Percentiles rank a stretch among this genome's conserved stretches.
These are phyloP conservation scores for Melampsora americana DNA, from an alignment of 1,284 basidiomycete species.

Conservation along the genomic window DNA sequence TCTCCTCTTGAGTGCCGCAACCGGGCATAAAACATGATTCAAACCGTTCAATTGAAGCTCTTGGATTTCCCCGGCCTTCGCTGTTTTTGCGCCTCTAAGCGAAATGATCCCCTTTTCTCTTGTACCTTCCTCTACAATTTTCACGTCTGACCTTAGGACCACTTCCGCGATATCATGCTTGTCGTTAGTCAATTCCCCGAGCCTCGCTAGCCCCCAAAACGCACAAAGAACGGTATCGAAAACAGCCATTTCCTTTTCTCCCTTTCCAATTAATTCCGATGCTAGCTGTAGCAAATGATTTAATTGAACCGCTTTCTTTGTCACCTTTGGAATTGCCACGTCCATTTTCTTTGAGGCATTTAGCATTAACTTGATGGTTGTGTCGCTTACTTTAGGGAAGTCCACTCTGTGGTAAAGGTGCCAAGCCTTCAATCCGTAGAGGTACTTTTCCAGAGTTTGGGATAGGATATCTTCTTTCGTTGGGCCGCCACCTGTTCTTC, in stretches of 20 bases:
- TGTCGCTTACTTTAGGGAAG: neutral
- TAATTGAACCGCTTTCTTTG: neutral
- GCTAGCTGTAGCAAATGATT: neutral
- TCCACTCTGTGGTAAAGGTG: neutral
- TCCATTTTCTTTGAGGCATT: neutral
- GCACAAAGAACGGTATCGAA: too few species aligned
- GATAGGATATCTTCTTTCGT: neutral
- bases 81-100: too few species aligned
- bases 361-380: neutral
- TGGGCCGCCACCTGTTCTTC: neutral
- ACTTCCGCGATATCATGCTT: too few species aligned
- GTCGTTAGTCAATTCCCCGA: neutral
- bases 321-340: neutral
- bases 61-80: too few species aligned
- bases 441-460: neutral
- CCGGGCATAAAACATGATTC: too few species aligned
- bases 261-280: neutral
- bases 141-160: too few species aligned
- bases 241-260: neutral
- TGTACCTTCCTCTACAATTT: too few species aligned
- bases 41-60: too few species aligned
- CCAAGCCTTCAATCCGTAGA: constrained; percentile 12
- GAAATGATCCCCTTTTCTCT: too few species aligned
- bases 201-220: too few species aligned
- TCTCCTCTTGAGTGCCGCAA: too few species aligned